phyloP scores from a whole-genome alignment of 179 eudicot species.

The Spergularia azorica region DNA sequence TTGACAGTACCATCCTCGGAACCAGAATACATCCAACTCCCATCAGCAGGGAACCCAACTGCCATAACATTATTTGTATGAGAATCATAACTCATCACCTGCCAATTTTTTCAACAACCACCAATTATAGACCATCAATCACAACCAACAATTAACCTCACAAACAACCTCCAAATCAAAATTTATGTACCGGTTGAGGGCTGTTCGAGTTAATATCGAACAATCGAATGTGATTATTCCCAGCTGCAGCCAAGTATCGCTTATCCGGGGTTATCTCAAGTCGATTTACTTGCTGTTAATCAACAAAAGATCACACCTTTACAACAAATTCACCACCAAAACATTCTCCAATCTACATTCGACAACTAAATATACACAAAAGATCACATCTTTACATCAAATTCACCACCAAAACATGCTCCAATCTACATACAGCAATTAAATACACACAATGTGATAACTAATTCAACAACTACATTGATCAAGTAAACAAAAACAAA shows the following conservation, averaged over 20 bases:
- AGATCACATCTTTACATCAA: slow-evolving; percentile 17
- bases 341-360: neutral
- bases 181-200: slow-evolving; percentile 72
- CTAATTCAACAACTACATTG: neutral
- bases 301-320: slow-evolving; percentile 22
- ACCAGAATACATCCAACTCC: slow-evolving; percentile 99
- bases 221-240: slow-evolving; percentile 86
- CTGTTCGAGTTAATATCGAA: slow-evolving; percentile 81
- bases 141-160: neutral
- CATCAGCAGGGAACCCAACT: slow-evolving; percentile 92
- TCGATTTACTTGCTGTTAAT: slow-evolving; percentile 86
- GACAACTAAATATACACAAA: neutral
- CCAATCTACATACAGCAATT: neutral
- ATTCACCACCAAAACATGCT: neutral
- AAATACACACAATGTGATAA: neutral
- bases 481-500: neutral
- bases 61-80: slow-evolving; percentile 98
- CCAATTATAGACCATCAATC: slow-evolving; percentile 15
- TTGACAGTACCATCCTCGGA: slow-evolving; percentile 99
- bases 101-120: slow-evolving; percentile 30
- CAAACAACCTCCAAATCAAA: slow-evolving; percentile 12
- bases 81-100: slow-evolving; percentile 96
- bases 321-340: neutral
- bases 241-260: slow-evolving; percentile 87
- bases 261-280: slow-evolving; percentile 96